phyloP scores from a whole-genome alignment of 352 stramenopile species.

The Phytophthora hybrid region DNA sequence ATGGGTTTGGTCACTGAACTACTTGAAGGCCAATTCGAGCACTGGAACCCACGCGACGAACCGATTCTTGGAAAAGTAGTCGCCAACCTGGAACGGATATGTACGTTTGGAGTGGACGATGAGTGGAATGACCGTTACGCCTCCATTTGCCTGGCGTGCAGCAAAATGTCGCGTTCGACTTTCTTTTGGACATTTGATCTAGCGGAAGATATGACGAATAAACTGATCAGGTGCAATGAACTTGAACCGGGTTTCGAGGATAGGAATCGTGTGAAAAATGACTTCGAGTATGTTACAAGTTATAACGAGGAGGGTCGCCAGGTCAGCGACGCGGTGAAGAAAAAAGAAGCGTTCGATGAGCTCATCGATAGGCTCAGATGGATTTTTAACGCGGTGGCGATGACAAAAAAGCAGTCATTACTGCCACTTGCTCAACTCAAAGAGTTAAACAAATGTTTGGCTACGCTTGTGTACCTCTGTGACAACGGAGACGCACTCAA shows the following conservation, averaged over 20 bases:
- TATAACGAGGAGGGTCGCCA: conserved; percentile 7
- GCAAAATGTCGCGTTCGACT: conserved; percentile 20
- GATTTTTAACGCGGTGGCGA: conserved; percentile 25
- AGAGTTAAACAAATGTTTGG: conserved; percentile 19
- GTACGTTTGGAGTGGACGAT: conserved; percentile 14
- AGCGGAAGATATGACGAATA: neutral
- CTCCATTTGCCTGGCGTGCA: conserved; percentile 20
- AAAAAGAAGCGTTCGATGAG: conserved; percentile 23
- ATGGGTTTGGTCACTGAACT: conserved; percentile 11
- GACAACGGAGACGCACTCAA: conserved; percentile 22
- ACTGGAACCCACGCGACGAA: conserved; percentile 15
- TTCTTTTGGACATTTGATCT: conserved; percentile 18
- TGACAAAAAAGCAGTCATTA: conserved; percentile 16
- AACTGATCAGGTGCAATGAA: neutral
- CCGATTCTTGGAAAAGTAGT: conserved; percentile 20
- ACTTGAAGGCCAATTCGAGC: neutral
- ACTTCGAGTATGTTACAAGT: conserved; percentile 16
- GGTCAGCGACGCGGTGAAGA: neutral
- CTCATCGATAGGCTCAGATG: conserved; percentile 27
- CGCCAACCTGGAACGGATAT: conserved; percentile 12
- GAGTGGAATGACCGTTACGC: conserved; percentile 27
- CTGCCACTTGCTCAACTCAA: conserved; percentile 18
- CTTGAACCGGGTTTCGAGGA: conserved; percentile 18
- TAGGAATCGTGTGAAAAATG: neutral
- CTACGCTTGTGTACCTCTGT: conserved; percentile 13